A percentile compares a stretch with the other conserved stretches of the same genome.
Conservation (phyloP, 306 rosid species). For the Senna siamea region DNA sequence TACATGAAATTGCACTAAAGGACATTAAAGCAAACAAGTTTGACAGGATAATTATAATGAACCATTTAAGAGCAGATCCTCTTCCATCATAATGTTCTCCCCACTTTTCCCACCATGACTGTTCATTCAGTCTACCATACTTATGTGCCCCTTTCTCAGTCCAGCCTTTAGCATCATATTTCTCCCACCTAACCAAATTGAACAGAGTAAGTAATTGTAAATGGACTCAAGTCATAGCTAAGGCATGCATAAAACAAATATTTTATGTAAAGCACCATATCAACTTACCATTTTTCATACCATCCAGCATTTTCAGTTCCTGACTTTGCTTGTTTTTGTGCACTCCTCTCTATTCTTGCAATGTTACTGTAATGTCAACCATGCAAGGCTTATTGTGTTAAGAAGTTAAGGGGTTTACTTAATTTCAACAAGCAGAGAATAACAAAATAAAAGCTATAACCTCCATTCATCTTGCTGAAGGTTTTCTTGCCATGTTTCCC, state of each 20-base stretch:
- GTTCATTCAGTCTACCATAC: constrained; percentile 95
- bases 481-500: constrained; percentile 99
- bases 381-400: constrained; percentile 33
- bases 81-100: constrained; percentile 97
- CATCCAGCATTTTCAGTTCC: constrained; percentile 98
- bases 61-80: constrained; percentile 98
- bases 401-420: constrained; percentile 20
- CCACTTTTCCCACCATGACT: constrained; percentile 99
- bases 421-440: constrained; percentile 25
- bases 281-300: constrained; percentile 93
- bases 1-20: constrained; percentile 31
- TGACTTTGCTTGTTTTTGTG: constrained; percentile 97
- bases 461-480: constrained; percentile 99
- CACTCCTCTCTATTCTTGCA: constrained; percentile 95
- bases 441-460: constrained; percentile 43
- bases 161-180: constrained; percentile 98
- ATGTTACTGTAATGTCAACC: constrained; percentile 68
- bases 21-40: constrained; percentile 13
- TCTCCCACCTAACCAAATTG: constrained; percentile 87
- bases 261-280: constrained; percentile 15
- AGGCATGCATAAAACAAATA: constrained; percentile 8
- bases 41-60: constrained; percentile 33
- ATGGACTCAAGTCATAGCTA: constrained; percentile 19
- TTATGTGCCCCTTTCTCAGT: constrained; percentile 98
- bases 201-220: constrained; percentile 23